phyloP scores from a whole-genome alignment of 1,284 basidiomycete species.

The Marasmius oreades region DNA sequence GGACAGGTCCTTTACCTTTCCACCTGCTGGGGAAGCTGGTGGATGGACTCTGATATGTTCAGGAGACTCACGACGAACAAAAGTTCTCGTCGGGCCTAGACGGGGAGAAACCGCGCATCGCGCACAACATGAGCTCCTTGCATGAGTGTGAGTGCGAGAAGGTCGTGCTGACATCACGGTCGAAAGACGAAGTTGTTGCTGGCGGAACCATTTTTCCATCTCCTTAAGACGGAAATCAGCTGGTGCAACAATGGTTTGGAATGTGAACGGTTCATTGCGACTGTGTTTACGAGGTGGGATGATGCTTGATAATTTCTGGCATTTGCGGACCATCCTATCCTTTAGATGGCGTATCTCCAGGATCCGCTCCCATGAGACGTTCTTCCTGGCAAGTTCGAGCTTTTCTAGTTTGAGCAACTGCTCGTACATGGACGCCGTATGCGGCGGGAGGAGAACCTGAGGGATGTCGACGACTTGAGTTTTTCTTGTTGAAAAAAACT shows the following conservation, averaged over 20 bases:
- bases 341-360: slow-evolving; percentile 71
- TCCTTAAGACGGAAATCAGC: slow-evolving; percentile 70
- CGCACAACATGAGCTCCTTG: slow-evolving; percentile 31
- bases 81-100: background rate
- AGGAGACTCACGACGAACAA: slow-evolving; percentile 4
- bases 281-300: slow-evolving; percentile 32
- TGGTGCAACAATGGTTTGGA: slow-evolving; percentile 63
- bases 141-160: slow-evolving; percentile 12
- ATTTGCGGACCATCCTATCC: slow-evolving; percentile 76
- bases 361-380: slow-evolving; percentile 60
- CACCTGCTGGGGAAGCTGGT: background rate
- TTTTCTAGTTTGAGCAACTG: slow-evolving; percentile 60
- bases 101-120: slow-evolving; percentile 8
- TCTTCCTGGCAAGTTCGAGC: slow-evolving; percentile 54
- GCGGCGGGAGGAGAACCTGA: slow-evolving; percentile 67
- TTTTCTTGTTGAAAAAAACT: too few species aligned
- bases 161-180: slow-evolving; percentile 5
- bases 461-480: background rate
- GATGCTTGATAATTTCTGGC: slow-evolving; percentile 50
- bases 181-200: slow-evolving; percentile 26
- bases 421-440: slow-evolving; percentile 64
- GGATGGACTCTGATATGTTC: slow-evolving; percentile 8
- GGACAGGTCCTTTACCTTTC: background rate
- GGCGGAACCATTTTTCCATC: slow-evolving; percentile 69
- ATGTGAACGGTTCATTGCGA: slow-evolving; percentile 37